These are phyloP conservation scores for Aspergillus haitiensis DNA, from an alignment of 495 filamentous ascomycete species.

Conservation along the genomic window DNA sequence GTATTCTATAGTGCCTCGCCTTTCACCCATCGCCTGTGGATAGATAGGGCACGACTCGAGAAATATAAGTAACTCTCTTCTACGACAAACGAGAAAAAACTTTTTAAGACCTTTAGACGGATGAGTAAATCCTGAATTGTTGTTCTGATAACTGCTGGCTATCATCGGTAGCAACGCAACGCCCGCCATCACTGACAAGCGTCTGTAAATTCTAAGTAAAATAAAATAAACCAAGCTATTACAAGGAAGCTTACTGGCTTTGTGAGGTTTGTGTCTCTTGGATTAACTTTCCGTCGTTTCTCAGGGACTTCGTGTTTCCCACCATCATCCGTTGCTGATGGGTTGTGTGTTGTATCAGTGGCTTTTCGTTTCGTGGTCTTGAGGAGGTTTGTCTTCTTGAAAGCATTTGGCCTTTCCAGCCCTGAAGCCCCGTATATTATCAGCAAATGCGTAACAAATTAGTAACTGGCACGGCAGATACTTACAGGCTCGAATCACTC, in stretches of 20 bases:
- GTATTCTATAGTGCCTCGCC: neutral
- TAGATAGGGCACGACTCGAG: conserved; percentile 2
- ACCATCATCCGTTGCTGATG: neutral
- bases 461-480: neutral
- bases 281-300: neutral
- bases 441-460: neutral
- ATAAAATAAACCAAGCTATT: neutral
- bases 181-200: neutral
- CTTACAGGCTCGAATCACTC: neutral
- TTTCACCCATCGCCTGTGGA: neutral
- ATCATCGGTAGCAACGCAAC: too few relatives aligned
- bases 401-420: neutral
- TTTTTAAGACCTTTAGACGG: too few relatives aligned
- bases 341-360: neutral
- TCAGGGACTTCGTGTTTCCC: neutral
- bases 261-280: neutral
- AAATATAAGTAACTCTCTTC: too few relatives aligned
- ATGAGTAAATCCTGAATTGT: too few relatives aligned
- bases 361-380: neutral
- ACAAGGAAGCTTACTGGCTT: neutral
- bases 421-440: neutral
- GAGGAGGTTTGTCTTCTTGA: neutral
- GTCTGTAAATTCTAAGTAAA: neutral
- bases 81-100: too few relatives aligned
- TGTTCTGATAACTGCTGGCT: too few relatives aligned